Base-by-base conservation (phyloP, 2,329 filamentous ascomycete genomes). In the Botrytis aclada region DNA sequence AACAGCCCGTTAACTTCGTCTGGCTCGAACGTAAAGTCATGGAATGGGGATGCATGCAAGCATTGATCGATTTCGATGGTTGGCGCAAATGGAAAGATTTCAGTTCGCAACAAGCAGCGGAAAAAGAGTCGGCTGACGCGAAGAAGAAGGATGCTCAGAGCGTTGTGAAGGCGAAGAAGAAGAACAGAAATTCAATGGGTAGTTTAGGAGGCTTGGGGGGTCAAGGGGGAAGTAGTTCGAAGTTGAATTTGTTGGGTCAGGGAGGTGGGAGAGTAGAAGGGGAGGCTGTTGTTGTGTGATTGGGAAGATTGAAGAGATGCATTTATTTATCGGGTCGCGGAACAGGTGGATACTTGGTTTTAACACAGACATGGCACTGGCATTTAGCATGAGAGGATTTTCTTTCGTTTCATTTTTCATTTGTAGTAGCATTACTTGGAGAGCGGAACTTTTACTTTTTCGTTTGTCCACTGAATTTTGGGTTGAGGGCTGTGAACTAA, bases 11-110 rank as follows among this genome's bases (percentile, higher is more conserved):
- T 77, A 97, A 97, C 81, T 98, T 98, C 80, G 92, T 97, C 74
- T 99, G 95, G 95, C 88, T 99, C 39, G 94, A 98, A 82, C 90
- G 95, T 73, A 99, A 99, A 82, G 95, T 98, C 78, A 98, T 97
- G 84, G 96, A 99, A 86, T 99, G 96, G 96, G 96, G 96, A 72
- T 98, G 96, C 85, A 99, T 99, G 96, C 96, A 98, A 84, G 96
- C 96, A 16, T 87, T 99, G 37, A 98, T 99, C 80, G 96, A 99
- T 84, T 98, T 96, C 81, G 95, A 98, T 81, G 96, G 96, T 75
- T 99, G 96, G 96, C 89, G 95, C 72, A 94, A 94, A 82, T 99
- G 96, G 96, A 97, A 97, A 82, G 93, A 96, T 79, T 95, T 93
- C 80, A 65, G 61, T 29, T 56, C 43, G n/a, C 70, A 71, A 43